A percentile compares a stretch with the other conserved stretches of the same genome.
These are phyloP conservation scores for Camelina hispida DNA, from an alignment of 345 rosid species.

Conservation along the genomic window DNA sequence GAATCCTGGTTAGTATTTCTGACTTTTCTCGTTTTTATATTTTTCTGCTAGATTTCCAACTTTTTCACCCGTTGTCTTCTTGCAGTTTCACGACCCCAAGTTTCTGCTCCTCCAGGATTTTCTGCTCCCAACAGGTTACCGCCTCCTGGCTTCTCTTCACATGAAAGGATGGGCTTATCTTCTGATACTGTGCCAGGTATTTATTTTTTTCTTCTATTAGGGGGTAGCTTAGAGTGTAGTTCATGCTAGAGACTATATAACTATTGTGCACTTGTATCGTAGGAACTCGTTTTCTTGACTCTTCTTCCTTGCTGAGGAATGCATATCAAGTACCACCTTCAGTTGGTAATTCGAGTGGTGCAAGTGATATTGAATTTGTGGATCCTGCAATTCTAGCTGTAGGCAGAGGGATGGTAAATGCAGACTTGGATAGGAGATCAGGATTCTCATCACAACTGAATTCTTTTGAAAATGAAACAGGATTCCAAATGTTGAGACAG, in stretches of 20 bases:
- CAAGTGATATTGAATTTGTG: slow-evolving; percentile 76
- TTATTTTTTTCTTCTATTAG: slow-evolving; percentile 28
- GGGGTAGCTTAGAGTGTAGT: background rate
- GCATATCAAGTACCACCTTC: slow-evolving; percentile 51
- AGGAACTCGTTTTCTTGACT: slow-evolving; percentile 65
- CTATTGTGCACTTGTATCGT: slow-evolving; percentile 12
- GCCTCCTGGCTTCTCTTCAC: slow-evolving; percentile 93
- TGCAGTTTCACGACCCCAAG: slow-evolving; percentile 72
- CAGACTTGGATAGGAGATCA: slow-evolving; percentile 65
- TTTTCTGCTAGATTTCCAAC: background rate
- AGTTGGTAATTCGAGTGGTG: slow-evolving; percentile 50
- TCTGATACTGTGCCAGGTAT: slow-evolving; percentile 61
- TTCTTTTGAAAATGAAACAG: slow-evolving; percentile 67
- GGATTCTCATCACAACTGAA: slow-evolving; percentile 53
- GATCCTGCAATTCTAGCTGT: slow-evolving; percentile 99
- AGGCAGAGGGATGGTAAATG: slow-evolving; percentile 72
- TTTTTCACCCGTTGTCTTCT: background rate
- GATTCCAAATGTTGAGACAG: slow-evolving; percentile 72
- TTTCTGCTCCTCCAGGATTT: slow-evolving; percentile 94
- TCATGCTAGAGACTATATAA: slow-evolving; percentile 30
- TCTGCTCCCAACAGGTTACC: slow-evolving; percentile 88
- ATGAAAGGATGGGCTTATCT: slow-evolving; percentile 65
- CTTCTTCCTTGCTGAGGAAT: slow-evolving; percentile 63
- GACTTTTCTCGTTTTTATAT: slow-evolving; percentile 18
- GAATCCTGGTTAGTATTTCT: slow-evolving; percentile 61